phyloP scores from a whole-genome alignment of 306 rosid species.

The Astragalus membranaceus region DNA sequence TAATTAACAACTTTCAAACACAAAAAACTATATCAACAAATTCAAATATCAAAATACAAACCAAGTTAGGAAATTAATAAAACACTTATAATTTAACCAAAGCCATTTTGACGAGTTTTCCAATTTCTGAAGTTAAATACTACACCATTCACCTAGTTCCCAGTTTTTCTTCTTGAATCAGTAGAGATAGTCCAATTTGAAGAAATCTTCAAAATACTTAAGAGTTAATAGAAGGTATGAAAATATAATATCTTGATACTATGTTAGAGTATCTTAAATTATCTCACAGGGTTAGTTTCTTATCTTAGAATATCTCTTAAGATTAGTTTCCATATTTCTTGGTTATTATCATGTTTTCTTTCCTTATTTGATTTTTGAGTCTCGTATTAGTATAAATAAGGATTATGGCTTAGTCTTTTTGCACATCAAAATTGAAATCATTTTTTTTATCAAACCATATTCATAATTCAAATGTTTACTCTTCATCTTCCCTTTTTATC shows the following conservation, averaged over 20 bases:
- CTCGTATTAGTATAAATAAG: too few species aligned
- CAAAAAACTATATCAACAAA: neutral
- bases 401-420: neutral
- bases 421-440: neutral
- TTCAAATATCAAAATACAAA: neutral
- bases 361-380: too few species aligned
- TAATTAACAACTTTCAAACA: neutral
- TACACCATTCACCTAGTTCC: neutral
- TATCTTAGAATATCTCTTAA: too few species aligned
- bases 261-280: too few species aligned
- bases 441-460: neutral
- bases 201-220: neutral
- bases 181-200: neutral
- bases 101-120: constrained; percentile 4
- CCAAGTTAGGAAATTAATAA: neutral
- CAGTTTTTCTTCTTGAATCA: neutral
- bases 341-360: too few species aligned
- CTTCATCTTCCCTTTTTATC: neutral
- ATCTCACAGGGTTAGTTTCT: too few species aligned
- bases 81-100: neutral
- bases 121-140: neutral
- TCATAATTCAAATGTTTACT: neutral
- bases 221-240: neutral
- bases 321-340: too few species aligned
- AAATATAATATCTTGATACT: too few species aligned